Base-by-base conservation (phyloP, 352 stramenopile genomes). In the Phytophthora syringae region DNA sequence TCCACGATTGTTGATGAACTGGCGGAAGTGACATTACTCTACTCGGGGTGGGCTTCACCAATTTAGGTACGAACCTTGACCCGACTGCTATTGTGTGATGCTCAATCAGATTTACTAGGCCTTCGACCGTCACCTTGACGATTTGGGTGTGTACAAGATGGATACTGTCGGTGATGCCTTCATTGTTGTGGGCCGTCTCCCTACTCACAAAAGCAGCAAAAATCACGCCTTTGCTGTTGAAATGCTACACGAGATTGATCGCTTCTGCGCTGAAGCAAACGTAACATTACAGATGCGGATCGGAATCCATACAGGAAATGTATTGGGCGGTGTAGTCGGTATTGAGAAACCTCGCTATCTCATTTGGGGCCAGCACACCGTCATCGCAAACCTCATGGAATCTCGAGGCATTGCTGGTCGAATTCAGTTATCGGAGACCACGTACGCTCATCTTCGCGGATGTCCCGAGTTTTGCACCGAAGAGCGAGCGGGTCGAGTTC, bases 311-410 rank as follows among this genome's bases (percentile, higher is more conserved):
- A 94, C 82, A 1, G 86, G 88, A 27, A 89, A 89, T 49, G 82
- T 90, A 28, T 86, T 96, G 1, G 88, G 88, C 0, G 87, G 86
- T 6, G 84, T 96, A 15, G 87, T 96, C 13, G 88, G 88, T 5
- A 84, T 89, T 55, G 91, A 93, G 62, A 94, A 94, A 30, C 88
- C 86, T 20, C 82, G 88, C 18, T 96, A 96, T 53, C 82, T 95
- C 51, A 92, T 91, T 51, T 95, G 85, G 85, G 88, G 86, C 24
- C 79, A 86, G 30, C 86, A 93, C 47, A 93, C 85, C 0, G 79
- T 94, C 12, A 74, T 94, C 11, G 84, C 83, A 20, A 94, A 95
- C 60, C 64, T 88, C 42, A 90, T 96, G 76, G 88, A 96, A 49
- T 89, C 83, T 0, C 70, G 82, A 3, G 82, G 79, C 5, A 72